Base-by-base conservation (phyloP, 2,329 filamentous ascomycete species). In the Graphilbum sp. region DNA sequence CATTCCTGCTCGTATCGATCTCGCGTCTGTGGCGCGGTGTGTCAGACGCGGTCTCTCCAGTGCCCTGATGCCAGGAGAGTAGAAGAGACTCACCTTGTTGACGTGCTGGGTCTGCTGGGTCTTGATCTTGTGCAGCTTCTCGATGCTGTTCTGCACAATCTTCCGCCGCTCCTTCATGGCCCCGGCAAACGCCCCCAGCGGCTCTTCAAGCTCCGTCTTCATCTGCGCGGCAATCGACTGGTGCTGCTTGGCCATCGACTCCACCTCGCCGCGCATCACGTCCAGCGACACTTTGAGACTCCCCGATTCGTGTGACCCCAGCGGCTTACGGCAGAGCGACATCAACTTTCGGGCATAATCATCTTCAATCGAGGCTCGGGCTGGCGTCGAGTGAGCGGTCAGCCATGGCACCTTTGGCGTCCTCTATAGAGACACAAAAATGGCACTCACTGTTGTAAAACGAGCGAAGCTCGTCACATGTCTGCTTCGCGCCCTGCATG, bases 1-100 rank as follows among this genome's bases (percentile, higher is more conserved):
- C 88, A 96, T 50, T 98, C 92, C 58, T 98, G 88, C 59, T 98
- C 90, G 55, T 92, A 98, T 36, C 80, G 79, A 59, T 98, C 90
- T 47, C 90, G 74, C 15, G 87, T 82, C 80, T 85, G 44, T n/a
- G n/a, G n/a, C n/a, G n/a, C n/a, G n/a, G n/a, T n/a, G n/a, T n/a
- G n/a, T n/a, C n/a, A n/a, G n/a, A n/a, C n/a, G n/a, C n/a, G n/a
- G n/a, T n/a, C n/a, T n/a, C n/a, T n/a, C n/a, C n/a, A n/a, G n/a
- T n/a, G n/a, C n/a, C n/a, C n/a, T n/a, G n/a, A n/a, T n/a, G n/a
- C n/a, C n/a, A n/a, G n/a, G n/a, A n/a, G n/a, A n/a, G n/a, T n/a
- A n/a, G n/a, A 10, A 18, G 30, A 17, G 6, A 48, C 67, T 37
- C 47, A 84, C 81, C 72, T 98, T 98, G 62, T 95, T 96, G 36